Conservation (phyloP, 2,329 filamentous ascomycete genomes). For the Venturia oleaginea region DNA sequence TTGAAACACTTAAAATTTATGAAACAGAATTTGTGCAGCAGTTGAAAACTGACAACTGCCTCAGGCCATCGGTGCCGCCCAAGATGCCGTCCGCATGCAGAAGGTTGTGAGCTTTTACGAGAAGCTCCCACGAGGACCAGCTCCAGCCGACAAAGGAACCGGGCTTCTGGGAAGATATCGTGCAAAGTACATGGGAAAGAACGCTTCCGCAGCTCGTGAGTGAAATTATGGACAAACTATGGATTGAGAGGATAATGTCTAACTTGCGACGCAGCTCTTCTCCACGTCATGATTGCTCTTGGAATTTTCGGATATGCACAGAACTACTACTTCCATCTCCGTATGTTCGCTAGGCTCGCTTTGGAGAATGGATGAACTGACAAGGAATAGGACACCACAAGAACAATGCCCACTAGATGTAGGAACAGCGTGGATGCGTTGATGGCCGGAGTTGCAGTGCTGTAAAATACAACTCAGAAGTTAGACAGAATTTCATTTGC, state of each 20-base stretch:
- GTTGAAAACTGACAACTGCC: conserved; percentile 19
- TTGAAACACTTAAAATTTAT: not conserved
- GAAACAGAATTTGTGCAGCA: conserved; percentile 16
- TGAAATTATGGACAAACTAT: conserved; percentile 21
- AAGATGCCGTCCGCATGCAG: conserved; percentile 96
- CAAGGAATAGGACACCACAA: conserved; percentile 81
- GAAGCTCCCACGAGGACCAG: conserved; percentile 87
- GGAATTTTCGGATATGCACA: conserved; percentile 83
- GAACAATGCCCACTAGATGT: conserved; percentile 90
- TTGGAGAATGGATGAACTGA: conserved; percentile 18
- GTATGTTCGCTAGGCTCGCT: conserved; percentile 48
- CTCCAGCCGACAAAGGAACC: conserved; percentile 71
- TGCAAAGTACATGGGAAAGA: conserved; percentile 84
- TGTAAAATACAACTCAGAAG: conserved; percentile 4
- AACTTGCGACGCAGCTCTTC: conserved; percentile 55
- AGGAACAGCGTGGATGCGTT: not conserved
- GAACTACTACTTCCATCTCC: conserved; percentile 99
- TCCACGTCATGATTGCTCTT: conserved; percentile 74
- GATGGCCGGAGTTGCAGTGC: not conserved
- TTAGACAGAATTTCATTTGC: not conserved
- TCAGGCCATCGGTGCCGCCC: conserved; percentile 87
- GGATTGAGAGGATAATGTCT: not conserved
- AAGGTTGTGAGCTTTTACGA: conserved; percentile 98
- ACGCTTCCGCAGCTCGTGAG: conserved; percentile 80
- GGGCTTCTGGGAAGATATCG: conserved; percentile 86